These are phyloP conservation scores for Amanita muscaria DNA, from an alignment of 768 basidiomycete species.

Conservation along the genomic window DNA sequence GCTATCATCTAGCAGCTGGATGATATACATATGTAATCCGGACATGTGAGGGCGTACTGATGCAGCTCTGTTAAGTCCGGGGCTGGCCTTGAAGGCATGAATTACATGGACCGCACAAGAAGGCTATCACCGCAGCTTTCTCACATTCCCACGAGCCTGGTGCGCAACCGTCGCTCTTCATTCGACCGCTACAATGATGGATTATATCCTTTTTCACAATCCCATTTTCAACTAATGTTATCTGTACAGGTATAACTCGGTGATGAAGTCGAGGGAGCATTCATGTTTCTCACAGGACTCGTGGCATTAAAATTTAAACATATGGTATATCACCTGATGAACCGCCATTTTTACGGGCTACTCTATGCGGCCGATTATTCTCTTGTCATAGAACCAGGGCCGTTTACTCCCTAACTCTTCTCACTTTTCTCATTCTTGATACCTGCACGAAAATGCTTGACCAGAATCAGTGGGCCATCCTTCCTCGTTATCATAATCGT, in stretches of 20 bases:
- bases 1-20: too few relatives aligned
- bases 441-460: too few relatives aligned
- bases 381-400: constrained; percentile 30
- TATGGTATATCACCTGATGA: constrained; percentile 25
- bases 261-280: not conserved
- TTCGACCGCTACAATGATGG: constrained; percentile 25
- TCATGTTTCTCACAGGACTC: constrained; percentile 14
- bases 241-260: constrained; percentile 21
- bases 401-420: constrained; percentile 26
- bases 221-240: constrained; percentile 28
- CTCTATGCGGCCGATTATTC: constrained; percentile 24
- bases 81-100: not conserved
- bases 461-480: too few relatives aligned
- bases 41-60: too few relatives aligned
- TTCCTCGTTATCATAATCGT: too few relatives aligned
- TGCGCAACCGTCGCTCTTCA: constrained; percentile 24
- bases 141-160: constrained; percentile 22
- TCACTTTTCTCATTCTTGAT: constrained; percentile 23
- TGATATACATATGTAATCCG: too few relatives aligned
- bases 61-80: too few relatives aligned
- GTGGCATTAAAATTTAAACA: constrained; percentile 25
- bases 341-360: constrained; percentile 15
- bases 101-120: not conserved
- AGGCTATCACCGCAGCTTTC: constrained; percentile 23
- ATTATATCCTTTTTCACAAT: constrained; percentile 30